Evolutionary conservation across 169 alveolate genomes (phyloP), one percentile per base, ranked within the genome.

Genomic region (Amoebophrya sp.): DNA sequence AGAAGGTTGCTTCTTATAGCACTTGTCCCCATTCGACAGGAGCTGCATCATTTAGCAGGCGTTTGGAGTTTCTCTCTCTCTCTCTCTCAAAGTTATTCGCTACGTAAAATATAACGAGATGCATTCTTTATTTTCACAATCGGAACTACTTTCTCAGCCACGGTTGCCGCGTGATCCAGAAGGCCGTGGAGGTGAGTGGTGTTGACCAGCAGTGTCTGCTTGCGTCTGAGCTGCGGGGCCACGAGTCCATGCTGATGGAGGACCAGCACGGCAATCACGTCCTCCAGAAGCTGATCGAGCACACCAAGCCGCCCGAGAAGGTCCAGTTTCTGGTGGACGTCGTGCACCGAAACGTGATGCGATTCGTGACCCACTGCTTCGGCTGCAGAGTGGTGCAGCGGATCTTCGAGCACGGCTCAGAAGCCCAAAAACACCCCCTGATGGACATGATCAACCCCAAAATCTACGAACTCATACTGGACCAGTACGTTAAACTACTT

Each of bases 211-310:
- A 93, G 78, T 67, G 92, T 5, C 93, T 91, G 31, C 91, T 94
- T 39, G 94, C 94, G n/a, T 18, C 88, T 13, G 96, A 94, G 90
- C 67, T 95, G 89, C 91, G 92, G 41, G 95, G 91, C 45, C 89
- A 88, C 87, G 90, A 93, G 20, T 89, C 88, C 48, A 91, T 93
- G 90, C 93, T 94, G 31, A 92, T 95, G 42, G 94, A 95, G 89
- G 96, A 96, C 92, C 92, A 93, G 90, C 95, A 96, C 92, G 98
- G 97, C 43, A 96, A 96, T 92, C 96, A 95, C 89, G 98, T 96
- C 34, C 88, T 96, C 67, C 95, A 95, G 88, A 95, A 94, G 90
- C 93, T 94, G 69, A 93, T 96, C 41, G 97, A 95, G 89, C 89
- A 91, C 10, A 58, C 29, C 45, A 89, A 94, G 88, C 92, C 95